phyloP scores from a whole-genome alignment of 2,329 filamentous ascomycete species.

The Chrysoporthe cubensis region DNA sequence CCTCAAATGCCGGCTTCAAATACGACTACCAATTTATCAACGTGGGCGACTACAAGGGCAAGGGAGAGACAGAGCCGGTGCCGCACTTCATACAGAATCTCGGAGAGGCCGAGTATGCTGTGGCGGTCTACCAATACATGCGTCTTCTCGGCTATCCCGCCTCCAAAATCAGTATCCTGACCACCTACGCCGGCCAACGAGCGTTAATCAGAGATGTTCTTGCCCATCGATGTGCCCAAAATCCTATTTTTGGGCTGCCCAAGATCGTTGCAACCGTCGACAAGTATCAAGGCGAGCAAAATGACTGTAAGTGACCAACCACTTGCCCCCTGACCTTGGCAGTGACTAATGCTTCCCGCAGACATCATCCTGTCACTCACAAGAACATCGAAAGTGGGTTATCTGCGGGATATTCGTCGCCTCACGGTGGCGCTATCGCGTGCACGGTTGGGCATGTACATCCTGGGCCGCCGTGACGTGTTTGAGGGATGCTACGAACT shows the following conservation, averaged over 20 bases:
- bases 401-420: slow-evolving; percentile 89
- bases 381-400: slow-evolving; percentile 85
- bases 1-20: slow-evolving; percentile 87
- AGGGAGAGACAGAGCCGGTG: slow-evolving; percentile 84
- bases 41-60: slow-evolving; percentile 89
- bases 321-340: not conserved
- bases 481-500: slow-evolving; percentile 91
- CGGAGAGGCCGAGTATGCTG: slow-evolving; percentile 95
- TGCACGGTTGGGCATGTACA: slow-evolving; percentile 87
- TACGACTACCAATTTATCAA: slow-evolving; percentile 98
- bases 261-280: slow-evolving; percentile 93
- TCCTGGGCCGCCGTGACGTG: slow-evolving; percentile 83
- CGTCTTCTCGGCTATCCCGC: slow-evolving; percentile 90
- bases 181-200: slow-evolving; percentile 90
- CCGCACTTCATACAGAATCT: slow-evolving; percentile 97
- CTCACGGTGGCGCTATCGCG: slow-evolving; percentile 94
- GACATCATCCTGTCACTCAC: slow-evolving; percentile 94
- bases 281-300: slow-evolving; percentile 99
- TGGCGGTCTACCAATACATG: slow-evolving; percentile 97
- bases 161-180: slow-evolving; percentile 80
- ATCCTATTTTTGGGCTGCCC: slow-evolving; percentile 84
- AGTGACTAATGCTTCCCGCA: slow-evolving; percentile 41
- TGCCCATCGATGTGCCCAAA: slow-evolving; percentile 78
- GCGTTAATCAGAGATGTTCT: slow-evolving; percentile 89
- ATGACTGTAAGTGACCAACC: slow-evolving; percentile 77